These are phyloP conservation scores for Helichrysum umbraculigerum DNA, from an alignment of 129 eudicot genomes.

Conservation along the genomic window DNA sequence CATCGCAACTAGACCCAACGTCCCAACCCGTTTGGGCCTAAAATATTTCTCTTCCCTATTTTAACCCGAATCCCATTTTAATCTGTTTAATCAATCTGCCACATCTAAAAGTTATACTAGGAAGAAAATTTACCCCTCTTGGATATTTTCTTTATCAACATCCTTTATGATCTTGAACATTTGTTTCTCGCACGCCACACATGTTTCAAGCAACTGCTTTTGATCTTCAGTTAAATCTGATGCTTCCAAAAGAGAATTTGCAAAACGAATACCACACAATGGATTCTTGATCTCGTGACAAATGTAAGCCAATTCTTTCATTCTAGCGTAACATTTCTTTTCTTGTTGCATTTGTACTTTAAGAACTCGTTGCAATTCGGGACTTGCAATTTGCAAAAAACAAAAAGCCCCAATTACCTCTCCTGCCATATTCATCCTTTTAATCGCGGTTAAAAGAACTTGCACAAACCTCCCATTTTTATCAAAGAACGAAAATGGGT, in stretches of 20 bases:
- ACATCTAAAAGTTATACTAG: background rate
- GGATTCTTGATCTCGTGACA: conserved; percentile 76
- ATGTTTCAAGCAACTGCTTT: conserved; percentile 66
- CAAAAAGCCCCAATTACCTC: conserved; percentile 74
- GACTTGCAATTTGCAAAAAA: conserved; percentile 84
- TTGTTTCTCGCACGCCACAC: conserved; percentile 78
- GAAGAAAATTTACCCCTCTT: conserved; percentile 59
- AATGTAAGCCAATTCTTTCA: conserved; percentile 77
- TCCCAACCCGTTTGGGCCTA: background rate
- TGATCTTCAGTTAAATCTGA: conserved; percentile 66
- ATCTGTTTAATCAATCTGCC: background rate
- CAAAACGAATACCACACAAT: conserved; percentile 64
- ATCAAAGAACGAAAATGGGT: conserved; percentile 77
- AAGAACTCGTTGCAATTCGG: conserved; percentile 65
- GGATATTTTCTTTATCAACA: conserved; percentile 68
- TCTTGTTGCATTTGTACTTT: conserved; percentile 69
- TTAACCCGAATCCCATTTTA: background rate
- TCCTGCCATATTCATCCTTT: conserved; percentile 65
- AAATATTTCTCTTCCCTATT: background rate
- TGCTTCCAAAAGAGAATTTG: conserved; percentile 67
- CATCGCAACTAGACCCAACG: background rate
- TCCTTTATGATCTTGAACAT: conserved; percentile 70
- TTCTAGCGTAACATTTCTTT: conserved; percentile 46
- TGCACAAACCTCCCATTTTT: conserved; percentile 66
- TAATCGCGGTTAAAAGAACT: conserved; percentile 84